phyloP scores from a whole-genome alignment of 148 eudicot species.

The Diospyros lotus region DNA sequence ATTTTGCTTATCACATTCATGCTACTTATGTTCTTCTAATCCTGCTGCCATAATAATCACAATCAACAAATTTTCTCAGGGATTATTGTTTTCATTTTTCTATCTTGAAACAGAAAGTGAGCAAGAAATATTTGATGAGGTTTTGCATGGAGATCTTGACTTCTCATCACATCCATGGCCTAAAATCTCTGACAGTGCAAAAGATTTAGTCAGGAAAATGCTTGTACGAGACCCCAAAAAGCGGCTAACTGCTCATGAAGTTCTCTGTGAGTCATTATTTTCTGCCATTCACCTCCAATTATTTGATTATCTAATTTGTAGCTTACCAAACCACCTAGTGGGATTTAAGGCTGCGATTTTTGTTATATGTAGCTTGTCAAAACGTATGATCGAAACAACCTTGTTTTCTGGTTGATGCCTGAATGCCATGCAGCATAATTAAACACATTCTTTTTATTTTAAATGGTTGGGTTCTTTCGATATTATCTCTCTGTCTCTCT shows the following conservation, averaged over 20 bases:
- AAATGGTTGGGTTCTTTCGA: too few species aligned
- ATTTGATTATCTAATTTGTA: neutral
- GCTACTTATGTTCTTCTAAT: neutral
- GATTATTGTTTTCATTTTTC: neutral
- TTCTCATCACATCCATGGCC: slow-evolving; percentile 23
- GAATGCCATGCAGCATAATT: too few species aligned
- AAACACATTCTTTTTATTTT: too few species aligned
- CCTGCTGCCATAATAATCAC: neutral
- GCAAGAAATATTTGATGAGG: slow-evolving; percentile 29
- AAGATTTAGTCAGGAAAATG: too few species aligned
- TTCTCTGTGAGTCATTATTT: neutral
- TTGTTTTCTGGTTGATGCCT: neutral
- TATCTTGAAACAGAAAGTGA: slow-evolving; percentile 15
- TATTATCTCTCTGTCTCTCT: too few species aligned
- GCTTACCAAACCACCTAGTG: too few species aligned
- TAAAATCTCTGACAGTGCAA: too few species aligned
- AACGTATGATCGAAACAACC: neutral
- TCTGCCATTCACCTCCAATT: neutral
- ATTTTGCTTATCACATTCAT: neutral
- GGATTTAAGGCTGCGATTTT: too few species aligned
- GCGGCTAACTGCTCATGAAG: slow-evolving; percentile 11
- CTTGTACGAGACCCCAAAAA: too few species aligned
- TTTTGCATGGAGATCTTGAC: slow-evolving; percentile 28
- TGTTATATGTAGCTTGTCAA: too few species aligned
- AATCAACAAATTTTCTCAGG: too few species aligned